A percentile compares a stretch with the other conserved stretches of the same genome.
phyloP scores from a whole-genome alignment of 306 rosid species.

The Prunus dulcis region DNA sequence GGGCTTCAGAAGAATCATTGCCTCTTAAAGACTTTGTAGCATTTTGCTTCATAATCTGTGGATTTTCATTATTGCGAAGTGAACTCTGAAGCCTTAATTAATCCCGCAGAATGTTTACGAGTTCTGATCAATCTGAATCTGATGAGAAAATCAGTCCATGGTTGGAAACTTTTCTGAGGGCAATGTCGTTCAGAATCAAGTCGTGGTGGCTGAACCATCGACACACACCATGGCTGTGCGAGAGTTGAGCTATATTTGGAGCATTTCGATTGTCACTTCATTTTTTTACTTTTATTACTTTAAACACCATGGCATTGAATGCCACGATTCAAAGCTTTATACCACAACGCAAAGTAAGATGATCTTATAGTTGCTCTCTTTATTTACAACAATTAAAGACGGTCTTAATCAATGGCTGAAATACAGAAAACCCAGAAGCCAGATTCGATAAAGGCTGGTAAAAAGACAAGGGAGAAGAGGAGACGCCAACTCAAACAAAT shows the following conservation, averaged over 20 bases:
- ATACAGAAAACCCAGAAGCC: neutral
- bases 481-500: slow-evolving; percentile 16
- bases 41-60: neutral
- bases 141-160: neutral
- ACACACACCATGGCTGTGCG: no score
- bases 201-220: no score
- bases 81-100: neutral
- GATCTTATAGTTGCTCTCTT: no score
- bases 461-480: neutral
- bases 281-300: neutral
- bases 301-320: neutral
- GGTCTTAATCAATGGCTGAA: neutral
- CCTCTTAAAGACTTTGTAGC: neutral
- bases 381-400: no score
- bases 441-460: neutral
- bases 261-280: neutral
- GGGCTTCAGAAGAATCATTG: slow-evolving; percentile 25
- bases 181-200: no score
- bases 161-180: no score
- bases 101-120: neutral
- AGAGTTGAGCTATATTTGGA: neutral
- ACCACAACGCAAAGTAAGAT: no score
- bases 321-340: no score
- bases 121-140: neutral
- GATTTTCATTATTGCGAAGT: neutral